Percentiles rank a stretch among this genome's conserved stretches.
These are phyloP conservation scores for Ascomycota sp. DNA, from an alignment of 2,329 filamentous ascomycete genomes.

Conservation along the genomic window DNA sequence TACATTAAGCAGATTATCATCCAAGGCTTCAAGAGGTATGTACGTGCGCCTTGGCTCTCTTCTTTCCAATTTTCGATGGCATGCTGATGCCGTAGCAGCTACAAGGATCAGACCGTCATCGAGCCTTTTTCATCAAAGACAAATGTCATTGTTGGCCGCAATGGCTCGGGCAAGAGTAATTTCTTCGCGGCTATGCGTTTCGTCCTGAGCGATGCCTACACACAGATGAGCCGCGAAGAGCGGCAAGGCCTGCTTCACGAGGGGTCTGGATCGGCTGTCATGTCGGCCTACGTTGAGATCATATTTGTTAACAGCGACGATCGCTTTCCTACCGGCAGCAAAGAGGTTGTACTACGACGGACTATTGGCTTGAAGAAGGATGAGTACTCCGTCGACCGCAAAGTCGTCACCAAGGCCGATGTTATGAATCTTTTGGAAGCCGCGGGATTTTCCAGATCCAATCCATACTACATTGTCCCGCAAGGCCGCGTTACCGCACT, in stretches of 20 bases:
- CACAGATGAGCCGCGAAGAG: conserved; percentile 85
- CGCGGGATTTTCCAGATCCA: conserved; percentile 86
- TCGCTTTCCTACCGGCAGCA: conserved; percentile 78
- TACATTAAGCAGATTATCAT: conserved; percentile 99
- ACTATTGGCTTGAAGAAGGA: conserved; percentile 97
- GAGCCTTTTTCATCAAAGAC: conserved; percentile 94
- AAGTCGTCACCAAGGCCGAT: conserved; percentile 82
- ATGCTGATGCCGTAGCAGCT: conserved; percentile 31
- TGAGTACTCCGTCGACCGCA: conserved; percentile 91
- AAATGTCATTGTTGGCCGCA: conserved; percentile 96
- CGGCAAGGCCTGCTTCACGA: conserved; percentile 91
- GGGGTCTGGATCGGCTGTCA: conserved; percentile 88
- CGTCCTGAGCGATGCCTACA: conserved; percentile 93
- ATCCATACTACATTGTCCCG: conserved; percentile 97
- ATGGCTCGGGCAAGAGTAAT: conserved; percentile 97
- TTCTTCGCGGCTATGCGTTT: conserved; percentile 98
- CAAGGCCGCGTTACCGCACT: conserved; percentile 87
- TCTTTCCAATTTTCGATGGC: neutral
- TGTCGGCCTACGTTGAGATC: conserved; percentile 98
- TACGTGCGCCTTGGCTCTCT: conserved; percentile 1
- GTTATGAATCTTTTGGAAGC: conserved; percentile 90
- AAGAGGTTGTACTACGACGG: conserved; percentile 72
- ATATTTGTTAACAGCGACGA: conserved; percentile 97
- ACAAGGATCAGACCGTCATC: conserved; percentile 98
- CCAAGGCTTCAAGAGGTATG: conserved; percentile 94